These are phyloP conservation scores for Porogramme epimiltina DNA, from an alignment of 1,284 basidiomycete species.

Conservation along the genomic window DNA sequence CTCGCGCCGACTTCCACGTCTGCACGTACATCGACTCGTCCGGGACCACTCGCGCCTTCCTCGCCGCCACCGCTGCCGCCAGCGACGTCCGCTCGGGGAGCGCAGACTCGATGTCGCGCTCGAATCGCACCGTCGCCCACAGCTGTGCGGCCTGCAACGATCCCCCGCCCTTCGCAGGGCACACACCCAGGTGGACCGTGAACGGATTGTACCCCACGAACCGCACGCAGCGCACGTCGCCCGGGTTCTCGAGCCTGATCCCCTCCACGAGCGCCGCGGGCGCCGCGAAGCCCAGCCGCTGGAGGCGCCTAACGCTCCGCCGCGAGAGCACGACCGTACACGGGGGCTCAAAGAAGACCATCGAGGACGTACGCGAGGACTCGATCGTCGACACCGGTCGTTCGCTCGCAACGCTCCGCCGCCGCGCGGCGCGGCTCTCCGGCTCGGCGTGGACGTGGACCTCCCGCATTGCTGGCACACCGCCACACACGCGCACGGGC, in stretches of 20 bases:
- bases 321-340: constrained; percentile 12
- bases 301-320: constrained; percentile 1
- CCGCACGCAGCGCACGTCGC: constrained; percentile 12
- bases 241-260: constrained; percentile 9
- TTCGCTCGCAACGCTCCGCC: not conserved
- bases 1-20: constrained; percentile 10
- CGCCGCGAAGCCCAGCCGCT: not conserved
- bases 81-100: not conserved
- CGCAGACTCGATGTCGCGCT: constrained; percentile 7
- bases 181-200: constrained; percentile 17
- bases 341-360: constrained; percentile 19
- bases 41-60: constrained; percentile 3
- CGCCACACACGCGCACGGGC: too few relatives aligned
- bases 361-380: not conserved
- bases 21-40: constrained; percentile 19
- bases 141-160: constrained; percentile 10
- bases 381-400: not conserved
- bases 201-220: constrained; percentile 17
- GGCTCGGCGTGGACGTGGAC: constrained; percentile 9
- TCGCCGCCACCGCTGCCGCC: not conserved
- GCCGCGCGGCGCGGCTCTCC: not conserved
- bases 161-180: not conserved
- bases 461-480: not conserved
- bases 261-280: too few relatives aligned
- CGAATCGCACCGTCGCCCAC: constrained; percentile 19